Evolutionary conservation across 169 alveolate species (phyloP).

Genomic region (Plasmodium berghei): DNA sequence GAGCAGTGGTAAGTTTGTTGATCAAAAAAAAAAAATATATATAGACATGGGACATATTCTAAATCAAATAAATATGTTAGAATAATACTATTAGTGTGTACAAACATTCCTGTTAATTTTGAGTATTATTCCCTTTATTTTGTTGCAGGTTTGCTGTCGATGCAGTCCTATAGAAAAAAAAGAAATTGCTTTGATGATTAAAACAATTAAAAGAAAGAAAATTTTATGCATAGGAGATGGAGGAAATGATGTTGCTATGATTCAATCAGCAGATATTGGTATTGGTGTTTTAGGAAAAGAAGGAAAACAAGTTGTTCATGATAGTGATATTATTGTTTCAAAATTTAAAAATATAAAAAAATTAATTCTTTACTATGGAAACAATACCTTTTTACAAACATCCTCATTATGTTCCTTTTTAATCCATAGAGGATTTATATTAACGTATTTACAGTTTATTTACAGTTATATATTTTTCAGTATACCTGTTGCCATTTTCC

Average conservation of each 20-base stretch:
- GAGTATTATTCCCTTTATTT: conserved; percentile 73
- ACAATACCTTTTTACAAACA: conserved; percentile 95
- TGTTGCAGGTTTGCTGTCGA: conserved; percentile 96
- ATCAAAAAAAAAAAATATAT: background rate
- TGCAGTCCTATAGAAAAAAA: conserved; percentile 99
- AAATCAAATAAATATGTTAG: too few relatives aligned
- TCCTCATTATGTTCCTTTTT: conserved; percentile 95
- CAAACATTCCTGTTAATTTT: too few relatives aligned
- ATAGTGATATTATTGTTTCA: conserved; percentile 96
- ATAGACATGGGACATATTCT: background rate
- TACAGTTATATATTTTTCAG: conserved; percentile 93
- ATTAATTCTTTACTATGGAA: conserved; percentile 97
- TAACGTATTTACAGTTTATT: conserved; percentile 94
- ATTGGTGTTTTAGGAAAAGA: conserved; percentile 98
- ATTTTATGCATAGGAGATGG: conserved; percentile 99
- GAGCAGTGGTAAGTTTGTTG: conserved; percentile 61
- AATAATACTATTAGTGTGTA: too few relatives aligned
- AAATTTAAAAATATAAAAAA: conserved; percentile 93
- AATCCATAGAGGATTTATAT: conserved; percentile 96
- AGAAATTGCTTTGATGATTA: conserved; percentile 91
- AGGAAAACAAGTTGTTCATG: conserved; percentile 97
- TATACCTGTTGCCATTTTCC: conserved; percentile 96
- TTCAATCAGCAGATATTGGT: conserved; percentile 95
- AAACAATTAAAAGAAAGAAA: conserved; percentile 84
- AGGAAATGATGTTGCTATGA: conserved; percentile 99